Base-by-base conservation (phyloP, 2,329 filamentous ascomycete genomes). In the Tolypocladium endophyticum region DNA sequence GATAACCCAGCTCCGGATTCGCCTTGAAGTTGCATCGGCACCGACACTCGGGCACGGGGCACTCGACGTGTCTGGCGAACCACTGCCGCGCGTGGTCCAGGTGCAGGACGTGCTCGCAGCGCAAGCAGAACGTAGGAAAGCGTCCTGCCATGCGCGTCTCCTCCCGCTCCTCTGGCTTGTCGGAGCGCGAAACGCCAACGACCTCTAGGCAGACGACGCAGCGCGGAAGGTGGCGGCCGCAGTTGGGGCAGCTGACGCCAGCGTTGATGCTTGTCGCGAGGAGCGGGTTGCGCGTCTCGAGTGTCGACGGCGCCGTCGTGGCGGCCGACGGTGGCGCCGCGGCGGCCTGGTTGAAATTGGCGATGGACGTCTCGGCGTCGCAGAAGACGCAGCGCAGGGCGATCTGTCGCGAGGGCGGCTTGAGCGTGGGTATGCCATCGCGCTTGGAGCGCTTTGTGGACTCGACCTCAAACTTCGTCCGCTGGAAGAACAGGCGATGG, bases 341-440 rank as follows among this genome's bases (percentile, higher is more conserved):
- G 55, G 64, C 64, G 58, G 67, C 67, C 58, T 69, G 74, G 60
- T 77, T 54, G 30, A 54, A 54, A 30, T 36, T 78, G 47, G 77
- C 75, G 30, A 81, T 74, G 39, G 77, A 81, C 56, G 80, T 81
- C 68, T 84, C 79, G 39, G 82, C 79, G 66, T 88, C 86, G 74
- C 90, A 94, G 74, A 90, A 89, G 55, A 88, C 81, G 73, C 90
- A 94, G 55, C 89, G 84, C 56, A 94, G 81, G 5, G 87, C 85
- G 58, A 93, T 83, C 72, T 90, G 88, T 38, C 86, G 79, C 2
- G 83, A 84, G 0, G 87, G 81, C 1, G 86, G 81, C 60, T 84
- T 84, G 64, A 89, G 80, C 9, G 83, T 81, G n/a, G 83, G 83
- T 8, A 71, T 63, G 47, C 87, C 87, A 58, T 85, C 81, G 58